phyloP scores from a whole-genome alignment of 352 stramenopile species.

The Stephanocyclus meneghinianus region DNA sequence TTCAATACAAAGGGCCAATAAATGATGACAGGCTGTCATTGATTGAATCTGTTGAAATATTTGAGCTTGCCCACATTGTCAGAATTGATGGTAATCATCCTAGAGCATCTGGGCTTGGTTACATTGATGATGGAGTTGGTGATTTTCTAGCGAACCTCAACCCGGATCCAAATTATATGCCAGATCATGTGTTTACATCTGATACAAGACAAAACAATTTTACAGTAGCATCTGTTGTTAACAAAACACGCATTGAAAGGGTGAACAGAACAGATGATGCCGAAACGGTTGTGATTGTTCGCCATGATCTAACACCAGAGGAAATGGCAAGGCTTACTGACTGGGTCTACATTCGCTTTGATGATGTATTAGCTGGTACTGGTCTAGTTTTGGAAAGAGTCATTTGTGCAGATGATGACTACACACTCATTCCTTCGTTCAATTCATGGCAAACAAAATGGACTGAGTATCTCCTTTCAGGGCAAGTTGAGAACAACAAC shows the following conservation, averaged over 20 bases:
- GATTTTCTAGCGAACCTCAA: conserved; percentile 32
- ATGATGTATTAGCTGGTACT: conserved; percentile 4
- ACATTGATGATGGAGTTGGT: conserved; percentile 26
- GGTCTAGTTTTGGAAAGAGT: conserved; percentile 23
- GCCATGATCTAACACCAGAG: conserved; percentile 2
- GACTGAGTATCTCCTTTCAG: conserved; percentile 25
- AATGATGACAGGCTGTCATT: conserved; percentile 35
- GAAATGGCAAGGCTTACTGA: conserved; percentile 7
- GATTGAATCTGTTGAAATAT: conserved; percentile 45
- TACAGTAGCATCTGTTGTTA: conserved; percentile 26
- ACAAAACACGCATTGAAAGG: conserved; percentile 11
- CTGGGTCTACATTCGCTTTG: conserved; percentile 37
- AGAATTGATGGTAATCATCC: conserved; percentile 32
- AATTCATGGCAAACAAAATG: conserved; percentile 37
- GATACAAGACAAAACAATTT: conserved; percentile 34
- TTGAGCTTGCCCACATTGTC: conserved; percentile 34
- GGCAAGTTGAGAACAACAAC: conserved; percentile 14
- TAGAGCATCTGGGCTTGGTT: conserved; percentile 12
- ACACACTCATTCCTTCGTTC: conserved; percentile 22
- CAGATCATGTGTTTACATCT: conserved; percentile 35
- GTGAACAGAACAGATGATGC: conserved; percentile 7
- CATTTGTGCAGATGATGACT: conserved; percentile 21
- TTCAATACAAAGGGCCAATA: conserved; percentile 40
- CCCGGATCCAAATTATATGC: conserved; percentile 24
- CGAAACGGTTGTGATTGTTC: conserved; percentile 16